Evolutionary conservation across 2,329 filamentous ascomycete species (phyloP).

Genomic region (Curvularia lunata): DNA sequence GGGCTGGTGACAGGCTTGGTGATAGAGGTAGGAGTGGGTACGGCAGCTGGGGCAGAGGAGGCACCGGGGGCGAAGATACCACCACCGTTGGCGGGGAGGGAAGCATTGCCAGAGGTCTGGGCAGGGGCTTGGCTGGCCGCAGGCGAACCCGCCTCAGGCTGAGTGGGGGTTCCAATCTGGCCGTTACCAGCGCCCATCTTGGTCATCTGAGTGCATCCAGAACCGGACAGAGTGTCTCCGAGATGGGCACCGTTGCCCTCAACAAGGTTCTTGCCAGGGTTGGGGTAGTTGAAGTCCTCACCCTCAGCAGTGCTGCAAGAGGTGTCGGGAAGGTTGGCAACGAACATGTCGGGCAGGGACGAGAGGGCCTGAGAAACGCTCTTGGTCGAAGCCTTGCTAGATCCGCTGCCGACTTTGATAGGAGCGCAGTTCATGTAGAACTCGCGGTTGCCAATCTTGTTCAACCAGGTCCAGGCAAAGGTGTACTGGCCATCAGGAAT

Average conservation of each 20-base stretch:
- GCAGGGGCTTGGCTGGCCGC: background rate
- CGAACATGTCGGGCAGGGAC: constrained; percentile 74
- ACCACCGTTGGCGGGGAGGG: constrained; percentile 23
- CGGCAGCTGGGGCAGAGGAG: constrained; percentile 31
- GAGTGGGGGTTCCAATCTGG: constrained; percentile 34
- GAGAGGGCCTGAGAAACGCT: constrained; percentile 51
- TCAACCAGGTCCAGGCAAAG: constrained; percentile 94
- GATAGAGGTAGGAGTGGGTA: constrained; percentile 13
- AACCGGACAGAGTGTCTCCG: constrained; percentile 40
- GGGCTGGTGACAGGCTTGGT: constrained; percentile 2
- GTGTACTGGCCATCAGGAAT: constrained; percentile 77
- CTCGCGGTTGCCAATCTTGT: constrained; percentile 88
- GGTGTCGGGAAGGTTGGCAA: constrained; percentile 72
- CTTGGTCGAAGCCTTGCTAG: constrained; percentile 42
- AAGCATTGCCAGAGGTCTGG: constrained; percentile 8
- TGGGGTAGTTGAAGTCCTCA: constrained; percentile 69
- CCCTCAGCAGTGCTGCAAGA: no score
- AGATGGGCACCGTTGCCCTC: constrained; percentile 36
- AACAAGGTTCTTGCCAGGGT: constrained; percentile 64
- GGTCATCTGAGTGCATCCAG: constrained; percentile 38
- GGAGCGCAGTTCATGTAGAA: constrained; percentile 98
- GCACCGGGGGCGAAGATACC: constrained; percentile 40
- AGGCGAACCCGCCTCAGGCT: constrained; percentile 4
- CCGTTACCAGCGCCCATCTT: constrained; percentile 42
- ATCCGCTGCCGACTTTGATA: constrained; percentile 65